phyloP scores from a whole-genome alignment of 1,284 basidiomycete genomes.

The Stygiomarasmius scandens region DNA sequence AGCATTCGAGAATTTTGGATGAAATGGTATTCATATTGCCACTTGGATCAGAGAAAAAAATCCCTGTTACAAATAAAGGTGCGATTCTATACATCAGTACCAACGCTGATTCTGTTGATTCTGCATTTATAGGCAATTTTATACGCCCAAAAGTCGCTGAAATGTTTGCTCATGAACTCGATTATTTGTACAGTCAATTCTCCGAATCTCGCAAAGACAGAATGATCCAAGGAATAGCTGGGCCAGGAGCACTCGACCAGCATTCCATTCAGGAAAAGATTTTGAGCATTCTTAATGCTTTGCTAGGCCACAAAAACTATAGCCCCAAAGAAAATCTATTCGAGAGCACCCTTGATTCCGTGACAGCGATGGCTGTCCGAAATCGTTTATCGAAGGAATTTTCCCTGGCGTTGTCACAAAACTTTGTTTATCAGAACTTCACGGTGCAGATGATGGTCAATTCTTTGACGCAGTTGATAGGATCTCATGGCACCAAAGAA shows the following conservation, averaged over 20 bases:
- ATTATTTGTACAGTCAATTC: slow-evolving; percentile 14
- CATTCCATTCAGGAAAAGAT: slow-evolving; percentile 12
- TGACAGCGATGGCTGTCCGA: slow-evolving; percentile 16
- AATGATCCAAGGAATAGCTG: no score
- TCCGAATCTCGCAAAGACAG: slow-evolving; percentile 7
- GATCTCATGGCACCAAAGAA: not conserved
- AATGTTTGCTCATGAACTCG: slow-evolving; percentile 15
- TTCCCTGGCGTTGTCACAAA: slow-evolving; percentile 6
- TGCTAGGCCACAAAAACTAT: slow-evolving; percentile 10
- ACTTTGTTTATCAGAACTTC: slow-evolving; percentile 19
- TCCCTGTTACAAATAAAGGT: slow-evolving; percentile 19
- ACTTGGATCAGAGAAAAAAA: slow-evolving; percentile 10
- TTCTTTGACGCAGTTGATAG: not conserved
- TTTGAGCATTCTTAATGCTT: slow-evolving; percentile 7
- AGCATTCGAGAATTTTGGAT: slow-evolving; percentile 16
- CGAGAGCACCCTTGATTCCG: slow-evolving; percentile 17
- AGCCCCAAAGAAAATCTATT: slow-evolving; percentile 14
- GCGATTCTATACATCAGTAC: not conserved
- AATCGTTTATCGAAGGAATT: slow-evolving; percentile 16
- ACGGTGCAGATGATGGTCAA: not conserved
- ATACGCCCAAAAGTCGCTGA: slow-evolving; percentile 17
- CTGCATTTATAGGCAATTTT: slow-evolving; percentile 13
- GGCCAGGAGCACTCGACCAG: no score
- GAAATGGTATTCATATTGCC: slow-evolving; percentile 19
- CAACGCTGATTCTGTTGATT: not conserved